Evolutionary conservation across 495 filamentous ascomycete genomes (phyloP).

Genomic region (Lasiosphaeris hirsuta): DNA sequence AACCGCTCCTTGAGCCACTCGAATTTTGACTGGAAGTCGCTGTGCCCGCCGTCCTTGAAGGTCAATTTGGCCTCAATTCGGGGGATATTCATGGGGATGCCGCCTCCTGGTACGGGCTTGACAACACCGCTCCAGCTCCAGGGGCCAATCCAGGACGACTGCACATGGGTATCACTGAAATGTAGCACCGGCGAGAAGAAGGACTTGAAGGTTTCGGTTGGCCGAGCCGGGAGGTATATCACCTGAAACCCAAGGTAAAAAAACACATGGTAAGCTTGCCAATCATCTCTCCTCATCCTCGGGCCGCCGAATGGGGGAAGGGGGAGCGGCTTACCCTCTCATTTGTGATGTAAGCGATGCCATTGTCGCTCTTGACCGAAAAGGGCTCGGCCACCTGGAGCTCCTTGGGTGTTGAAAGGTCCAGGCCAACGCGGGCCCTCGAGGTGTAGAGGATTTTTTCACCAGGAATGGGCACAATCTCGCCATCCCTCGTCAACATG

Average conservation of each 20-base stretch:
- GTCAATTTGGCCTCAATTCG: slow-evolving; percentile 76
- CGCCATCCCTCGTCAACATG: slow-evolving; percentile 48
- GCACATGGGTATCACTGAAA: slow-evolving; percentile 82
- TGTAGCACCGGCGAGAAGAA: slow-evolving; percentile 86
- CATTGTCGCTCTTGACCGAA: slow-evolving; percentile 45
- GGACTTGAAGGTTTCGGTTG: slow-evolving; percentile 69
- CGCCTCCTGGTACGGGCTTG: slow-evolving; percentile 78
- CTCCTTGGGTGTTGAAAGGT: slow-evolving; percentile 42
- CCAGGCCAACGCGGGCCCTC: slow-evolving; percentile 42
- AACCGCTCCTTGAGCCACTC: slow-evolving; percentile 82
- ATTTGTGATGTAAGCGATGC: slow-evolving; percentile 78
- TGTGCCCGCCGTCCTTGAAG: slow-evolving; percentile 93
- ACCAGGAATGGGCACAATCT: slow-evolving; percentile 47
- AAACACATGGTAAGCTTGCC: slow-evolving; percentile 16
- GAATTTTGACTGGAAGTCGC: slow-evolving; percentile 81
- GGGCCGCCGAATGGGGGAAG: not conserved
- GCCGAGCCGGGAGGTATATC: slow-evolving; percentile 77
- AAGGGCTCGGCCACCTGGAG: slow-evolving; percentile 43
- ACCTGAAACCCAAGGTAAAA: slow-evolving; percentile 51
- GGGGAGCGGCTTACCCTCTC: slow-evolving; percentile 61
- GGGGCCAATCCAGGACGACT: slow-evolving; percentile 91
- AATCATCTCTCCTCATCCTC: not conserved
- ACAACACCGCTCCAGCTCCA: slow-evolving; percentile 84
- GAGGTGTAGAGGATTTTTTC: slow-evolving; percentile 48
- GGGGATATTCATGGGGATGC: slow-evolving; percentile 70